Base-by-base conservation (phyloP, 2,329 filamentous ascomycete species). In the Stromatinia cepivora region DNA sequence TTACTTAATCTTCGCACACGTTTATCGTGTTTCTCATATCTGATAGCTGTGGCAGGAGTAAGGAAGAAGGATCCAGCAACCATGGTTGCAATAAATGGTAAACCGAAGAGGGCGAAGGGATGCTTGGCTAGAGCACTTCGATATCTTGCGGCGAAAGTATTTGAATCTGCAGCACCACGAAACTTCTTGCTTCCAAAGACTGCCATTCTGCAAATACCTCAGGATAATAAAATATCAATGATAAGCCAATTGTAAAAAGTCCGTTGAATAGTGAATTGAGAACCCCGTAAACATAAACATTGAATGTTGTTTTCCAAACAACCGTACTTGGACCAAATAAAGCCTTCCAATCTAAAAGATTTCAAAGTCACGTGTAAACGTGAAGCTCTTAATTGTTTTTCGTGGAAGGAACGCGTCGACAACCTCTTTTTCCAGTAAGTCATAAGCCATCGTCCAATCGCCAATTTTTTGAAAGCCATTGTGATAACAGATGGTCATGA, bases 31-130 rank as follows among this genome's bases (percentile, higher is more conserved):
- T 92, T 88, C 82, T 99, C 95, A 81, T 98, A 99, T 70, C 96
- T 88, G 62, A 99, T 84, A 20, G 96, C 95, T 31, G 96, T 94
- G 7, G 94, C 95, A 1, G 94, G 95, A 0, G 95, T 98, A 62
- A 99, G 86, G 76, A 97, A 91, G 80, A 99, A 99, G 4, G 92
- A 97, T 0, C 93, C 94, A 1, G 90, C 92, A 36, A 99, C 88
- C 78, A 99, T 97, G 70, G 97, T 90, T 69, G 87, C 83, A 74
- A 99, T 87, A 80, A 99, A 99, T 0, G 95, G 96, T 5, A 99
- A 85, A 2, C 96, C 96, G 79, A 99, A 99, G 72, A 97, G 87
- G 39, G 93, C 83, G 80, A 99, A 99, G 0, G 95, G 96, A 76
- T 92, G 93, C 77, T 86, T 90, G 70, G 87, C 84, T 74, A 99